A percentile compares a stretch with the other conserved stretches of the same genome.
Evolutionary conservation across 306 rosid species (phyloP).

Genomic region (Mucuna pruriens): DNA sequence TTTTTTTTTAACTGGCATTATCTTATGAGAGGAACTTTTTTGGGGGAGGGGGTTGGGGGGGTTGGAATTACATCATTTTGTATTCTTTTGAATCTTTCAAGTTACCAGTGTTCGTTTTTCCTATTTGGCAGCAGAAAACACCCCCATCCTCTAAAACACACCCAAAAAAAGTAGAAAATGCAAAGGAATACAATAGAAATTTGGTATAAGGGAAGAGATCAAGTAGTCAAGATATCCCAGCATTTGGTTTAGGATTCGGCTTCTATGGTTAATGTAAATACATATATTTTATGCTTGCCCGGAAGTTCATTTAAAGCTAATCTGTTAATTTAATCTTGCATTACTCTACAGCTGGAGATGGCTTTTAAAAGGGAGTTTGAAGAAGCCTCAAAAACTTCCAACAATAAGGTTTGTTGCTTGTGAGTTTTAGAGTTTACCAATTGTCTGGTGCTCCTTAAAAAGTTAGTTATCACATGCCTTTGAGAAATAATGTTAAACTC

Average conservation of each 20-base stretch:
- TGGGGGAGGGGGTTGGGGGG: not conserved
- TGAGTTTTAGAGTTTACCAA: not conserved
- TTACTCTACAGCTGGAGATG: conserved; percentile 76
- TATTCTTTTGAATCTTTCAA: conserved; percentile 12
- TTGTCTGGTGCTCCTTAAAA: conserved; percentile 21
- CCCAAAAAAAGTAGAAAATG: not conserved
- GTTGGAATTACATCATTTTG: not conserved
- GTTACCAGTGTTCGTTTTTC: not conserved
- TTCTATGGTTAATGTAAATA: not conserved
- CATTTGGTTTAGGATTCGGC: conserved; percentile 26
- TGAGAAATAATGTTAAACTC: conserved; percentile 33
- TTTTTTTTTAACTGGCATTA: not conserved
- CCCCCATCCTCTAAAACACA: not conserved
- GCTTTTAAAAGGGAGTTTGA: conserved; percentile 76
- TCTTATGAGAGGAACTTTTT: conserved; percentile 10
- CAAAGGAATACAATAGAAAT: not conserved
- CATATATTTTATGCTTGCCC: conserved; percentile 13
- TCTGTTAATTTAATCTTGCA: conserved; percentile 26
- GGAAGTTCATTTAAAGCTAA: conserved; percentile 30
- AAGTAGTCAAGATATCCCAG: conserved; percentile 17
- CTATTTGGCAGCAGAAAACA: not conserved
- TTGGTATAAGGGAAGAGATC: conserved; percentile 15
- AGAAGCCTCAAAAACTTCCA: conserved; percentile 51
- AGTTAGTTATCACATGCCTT: conserved; percentile 11
- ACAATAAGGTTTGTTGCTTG: conserved; percentile 66